Evolutionary conservation across 768 basidiomycete genomes (phyloP), one percentile per base, ranked within the genome.

Genomic region (Calvatia gigantea): DNA sequence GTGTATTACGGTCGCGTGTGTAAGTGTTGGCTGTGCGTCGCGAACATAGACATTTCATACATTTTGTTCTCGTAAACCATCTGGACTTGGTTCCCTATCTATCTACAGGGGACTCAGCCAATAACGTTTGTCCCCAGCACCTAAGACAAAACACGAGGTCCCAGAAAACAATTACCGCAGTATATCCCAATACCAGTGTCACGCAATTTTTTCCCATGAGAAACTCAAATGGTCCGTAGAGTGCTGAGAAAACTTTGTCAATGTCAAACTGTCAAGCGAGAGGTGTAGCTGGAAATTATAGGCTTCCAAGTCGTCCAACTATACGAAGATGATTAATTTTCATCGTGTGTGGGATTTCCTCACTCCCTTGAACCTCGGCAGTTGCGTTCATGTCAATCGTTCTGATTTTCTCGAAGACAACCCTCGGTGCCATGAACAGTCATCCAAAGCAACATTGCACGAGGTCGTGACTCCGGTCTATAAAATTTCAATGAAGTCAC

Each of bases 401-500:
- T 23, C 19, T 42, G 7, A 12, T 11, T 42, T 42, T 23, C 14
- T 42, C 39, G 41, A 23, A 23, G 25, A 42, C 17, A n/a, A n/a
- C 17, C 39, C 35, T 47, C 53, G 37, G 51, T 42, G 27, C 31
- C 39, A 43, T 43, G 19, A 41, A 46, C 27, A 15, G 27, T 27
- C n/a, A 21, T 11, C 19, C 19, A 42, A 8, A 21, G 23, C 7
- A 21, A 21, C n/a, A 42, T 11, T 23, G 6, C 15, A 25, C 21
- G n/a, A 21, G 12, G 11, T 14, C n/a, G n/a, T 15, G 25, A 17
- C 27, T 47, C 21, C 25, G 27, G 17, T 42, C 28, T 28, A 27
- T 25, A 23, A 56, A 55, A 39, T 39, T 55, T 48, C 28, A 29
- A 55, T 55, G 35, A 55, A 55, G 19, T 55, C 46, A 31, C 46